Base-by-base conservation (phyloP, 352 stramenopile genomes). In the Phytopythium helicoides region DNA sequence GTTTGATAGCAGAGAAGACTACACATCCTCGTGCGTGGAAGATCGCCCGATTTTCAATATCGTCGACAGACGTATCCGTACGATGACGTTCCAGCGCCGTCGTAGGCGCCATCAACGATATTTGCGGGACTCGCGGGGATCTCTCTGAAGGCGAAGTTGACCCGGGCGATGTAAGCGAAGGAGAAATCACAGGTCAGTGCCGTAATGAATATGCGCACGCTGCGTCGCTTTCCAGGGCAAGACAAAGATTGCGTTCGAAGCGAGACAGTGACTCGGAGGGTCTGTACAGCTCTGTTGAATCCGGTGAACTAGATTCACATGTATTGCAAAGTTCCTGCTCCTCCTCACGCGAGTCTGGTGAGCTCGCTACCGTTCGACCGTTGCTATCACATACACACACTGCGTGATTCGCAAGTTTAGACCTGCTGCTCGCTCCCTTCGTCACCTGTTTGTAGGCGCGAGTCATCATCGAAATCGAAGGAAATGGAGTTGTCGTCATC, bases 161-260 rank as follows among this genome's bases (percentile, higher is more conserved):
- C 4, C 22, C 38, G 14, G 16, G 52, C 8, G 71, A 86, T 40
- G 47, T 83, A n/a, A 92, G 81, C 41, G 81, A 92, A 40, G 81
- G 76, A 3, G 81, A 92, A 47, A 54, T 89, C 39, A 83, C 65
- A 52, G 76, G 76, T 5, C 37, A 56, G 3, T 47, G 42, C 9
- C 62, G 69, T 21, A 60, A 54, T 5, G 57, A 59, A 18, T 61
- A 73, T 26, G 28, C 28, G 31, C 31, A 19, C 44, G 23, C 45
- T 21, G 54, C 31, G 50, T 58, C 33, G 31, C 52, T n/a, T 55
- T 18, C 7, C 34, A 33, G 5, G 37, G 28, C 28, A 33, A 33
- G 28, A 33, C 5, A 9, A 5, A 33, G 28, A 10, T 5, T 33
- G 28, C 28, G 9, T 5, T 33, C 28, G 28, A 33, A 33, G 9